Percentiles rank a stretch among this genome's conserved stretches.
Conservation (phyloP, 2,329 filamentous ascomycete species). For the Geosmithia putterillii region DNA sequence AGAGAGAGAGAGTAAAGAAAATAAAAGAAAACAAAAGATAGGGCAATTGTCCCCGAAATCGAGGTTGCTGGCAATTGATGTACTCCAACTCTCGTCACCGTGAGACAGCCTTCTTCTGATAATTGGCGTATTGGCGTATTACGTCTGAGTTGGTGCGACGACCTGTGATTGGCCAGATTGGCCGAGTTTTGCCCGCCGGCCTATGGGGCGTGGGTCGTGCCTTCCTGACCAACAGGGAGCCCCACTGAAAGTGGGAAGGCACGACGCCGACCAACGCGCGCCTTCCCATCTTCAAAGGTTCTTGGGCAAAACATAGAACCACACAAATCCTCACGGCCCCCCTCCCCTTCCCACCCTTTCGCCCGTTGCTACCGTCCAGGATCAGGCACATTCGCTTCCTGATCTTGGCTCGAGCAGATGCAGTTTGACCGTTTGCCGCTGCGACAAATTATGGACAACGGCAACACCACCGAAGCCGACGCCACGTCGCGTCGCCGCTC, state of each 20-base stretch:
- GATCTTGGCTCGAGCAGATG: slow-evolving; percentile 7
- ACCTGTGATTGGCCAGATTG: not conserved
- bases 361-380: not conserved
- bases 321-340: not conserved
- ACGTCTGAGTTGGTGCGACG: not conserved
- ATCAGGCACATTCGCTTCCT: slow-evolving; percentile 1
- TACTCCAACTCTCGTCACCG: too few relatives aligned
- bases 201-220: not conserved
- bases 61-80: too few relatives aligned
- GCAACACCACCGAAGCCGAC: slow-evolving; percentile 37
- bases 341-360: not conserved
- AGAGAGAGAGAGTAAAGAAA: not conserved
- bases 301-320: slow-evolving; percentile 1
- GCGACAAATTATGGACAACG: slow-evolving; percentile 35
- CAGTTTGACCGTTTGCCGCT: slow-evolving; percentile 4
- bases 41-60: too few relatives aligned
- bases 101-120: too few relatives aligned
- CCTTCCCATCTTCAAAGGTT: not conserved
- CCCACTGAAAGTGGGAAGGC: not conserved
- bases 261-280: slow-evolving; percentile 6
- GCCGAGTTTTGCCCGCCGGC: not conserved
- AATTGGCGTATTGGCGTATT: too few relatives aligned
- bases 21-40: not conserved
- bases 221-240: not conserved
- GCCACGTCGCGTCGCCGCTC: slow-evolving; percentile 50